Evolutionary conservation across 441 rosid species (phyloP).

Genomic region (Brassica hybrid): DNA sequence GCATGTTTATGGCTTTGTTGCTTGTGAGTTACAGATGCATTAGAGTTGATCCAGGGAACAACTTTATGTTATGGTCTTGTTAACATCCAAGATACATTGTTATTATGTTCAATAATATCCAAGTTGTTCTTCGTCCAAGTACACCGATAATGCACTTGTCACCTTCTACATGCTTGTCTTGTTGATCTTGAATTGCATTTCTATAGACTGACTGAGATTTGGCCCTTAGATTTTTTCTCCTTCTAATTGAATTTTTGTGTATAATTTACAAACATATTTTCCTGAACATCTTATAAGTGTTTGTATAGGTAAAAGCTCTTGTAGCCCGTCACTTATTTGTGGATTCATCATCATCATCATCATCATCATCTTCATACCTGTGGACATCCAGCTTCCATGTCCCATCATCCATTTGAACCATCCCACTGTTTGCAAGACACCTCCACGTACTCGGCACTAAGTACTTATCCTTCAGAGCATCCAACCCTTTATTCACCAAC

Average conservation of each 20-base stretch:
- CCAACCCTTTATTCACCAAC: constrained; percentile 48
- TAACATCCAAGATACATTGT: constrained; percentile 71
- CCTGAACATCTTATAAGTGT: neutral
- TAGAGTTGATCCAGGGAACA: constrained; percentile 75
- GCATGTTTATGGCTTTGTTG: constrained; percentile 40
- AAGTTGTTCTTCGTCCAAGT: neutral
- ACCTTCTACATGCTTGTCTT: too few relatives aligned
- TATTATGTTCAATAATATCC: constrained; percentile 26
- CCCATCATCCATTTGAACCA: constrained; percentile 53
- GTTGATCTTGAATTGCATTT: constrained; percentile 19
- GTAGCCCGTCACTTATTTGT: constrained; percentile 21
- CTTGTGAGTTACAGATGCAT: constrained; percentile 58
- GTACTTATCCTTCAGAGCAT: constrained; percentile 45
- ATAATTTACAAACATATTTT: constrained; percentile 9
- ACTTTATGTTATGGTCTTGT: constrained; percentile 75
- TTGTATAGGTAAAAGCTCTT: constrained; percentile 27
- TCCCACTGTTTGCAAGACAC: constrained; percentile 48
- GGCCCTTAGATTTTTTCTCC: constrained; percentile 15
- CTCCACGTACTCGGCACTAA: constrained; percentile 60
- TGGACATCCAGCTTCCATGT: constrained; percentile 52
- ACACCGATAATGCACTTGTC: neutral
- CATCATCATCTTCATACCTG: constrained; percentile 9
- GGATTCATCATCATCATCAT: neutral
- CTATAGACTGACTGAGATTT: neutral
- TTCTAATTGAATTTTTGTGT: constrained; percentile 26